Evolutionary conservation across 2,329 filamentous ascomycete genomes (phyloP), one percentile per base, ranked within the genome.

Genomic region (Diaporthe sp.): DNA sequence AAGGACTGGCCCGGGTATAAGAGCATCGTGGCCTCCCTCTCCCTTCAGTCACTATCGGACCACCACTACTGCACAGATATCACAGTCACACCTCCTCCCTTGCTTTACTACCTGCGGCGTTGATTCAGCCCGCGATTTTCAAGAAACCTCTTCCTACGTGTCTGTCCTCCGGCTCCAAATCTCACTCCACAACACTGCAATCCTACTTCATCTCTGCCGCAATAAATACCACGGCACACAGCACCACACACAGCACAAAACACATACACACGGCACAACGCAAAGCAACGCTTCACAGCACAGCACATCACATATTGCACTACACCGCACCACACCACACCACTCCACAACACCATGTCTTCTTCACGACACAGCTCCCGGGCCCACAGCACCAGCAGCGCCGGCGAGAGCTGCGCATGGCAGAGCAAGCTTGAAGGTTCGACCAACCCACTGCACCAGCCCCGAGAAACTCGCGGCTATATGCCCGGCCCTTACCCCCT

Each of bases 361-460:
- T 72, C 74, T 13, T 75, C 74, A 58, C 72, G 74, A 69, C 61
- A 71, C 74, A 74, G 74, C 72, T 74, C 68, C 27, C 71, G 72
- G 13, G 58, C 72, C 25, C 70, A 76, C 68, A 68, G 59, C 55
- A 56, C 63, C 37, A 76, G 74, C 75, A 79, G 79, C 72, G 69
- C 74, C 25, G 72, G 75, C 35, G 75, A 77, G 56, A 76, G 75
- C 70, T 75, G 51, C 22, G 59, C 75, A 13, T 83, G 82, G 82
- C 81, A 83, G 70, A 76, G 81, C 65, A 81, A 78, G 76, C 81
- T 83, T 50, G 71, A 77, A 25, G 79, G 82, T 83, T 39, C 9
- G 59, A 22, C 2, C 25, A 19, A 13, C 22, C n/a, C 37, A 12
- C 3, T 12, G 8, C 10, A 8, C 47, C n/a, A 27, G 17, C 32